Conservation (phyloP, 257 asterid genomes). For the Penstemon davidsonii region DNA sequence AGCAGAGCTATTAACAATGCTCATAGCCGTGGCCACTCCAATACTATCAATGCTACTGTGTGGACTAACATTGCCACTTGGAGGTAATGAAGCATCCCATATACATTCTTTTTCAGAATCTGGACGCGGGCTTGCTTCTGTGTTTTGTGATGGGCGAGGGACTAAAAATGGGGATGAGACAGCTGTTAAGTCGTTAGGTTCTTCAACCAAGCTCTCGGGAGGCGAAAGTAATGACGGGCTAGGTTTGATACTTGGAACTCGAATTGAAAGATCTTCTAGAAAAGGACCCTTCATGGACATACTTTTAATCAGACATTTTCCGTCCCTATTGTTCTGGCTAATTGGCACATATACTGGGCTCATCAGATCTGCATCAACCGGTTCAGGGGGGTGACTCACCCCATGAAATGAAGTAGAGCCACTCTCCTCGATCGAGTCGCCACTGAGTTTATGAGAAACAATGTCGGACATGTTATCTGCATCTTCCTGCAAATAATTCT, state of each 20-base stretch:
- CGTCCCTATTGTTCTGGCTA: slow-evolving; percentile 51
- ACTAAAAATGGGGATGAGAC: slow-evolving; percentile 42
- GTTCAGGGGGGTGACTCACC: slow-evolving; percentile 83
- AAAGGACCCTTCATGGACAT: slow-evolving; percentile 59
- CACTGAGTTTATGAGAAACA: slow-evolving; percentile 37
- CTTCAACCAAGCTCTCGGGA: slow-evolving; percentile 40
- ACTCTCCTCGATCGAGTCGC: slow-evolving; percentile 57
- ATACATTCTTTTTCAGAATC: slow-evolving; percentile 51
- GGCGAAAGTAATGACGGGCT: slow-evolving; percentile 39
- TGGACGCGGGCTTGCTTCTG: slow-evolving; percentile 38
- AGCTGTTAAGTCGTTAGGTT: slow-evolving; percentile 33
- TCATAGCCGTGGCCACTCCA: slow-evolving; percentile 50
- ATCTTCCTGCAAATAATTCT: slow-evolving; percentile 43
- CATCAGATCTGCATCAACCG: slow-evolving; percentile 64
- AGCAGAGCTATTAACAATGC: slow-evolving; percentile 44
- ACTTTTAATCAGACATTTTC: slow-evolving; percentile 51
- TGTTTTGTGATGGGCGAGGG: slow-evolving; percentile 37
- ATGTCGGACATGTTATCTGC: slow-evolving; percentile 51
- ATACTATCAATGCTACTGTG: slow-evolving; percentile 52
- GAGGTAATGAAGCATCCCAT: slow-evolving; percentile 58
- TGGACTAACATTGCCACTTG: slow-evolving; percentile 56
- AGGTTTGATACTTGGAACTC: slow-evolving; percentile 45
- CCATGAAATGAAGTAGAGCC: slow-evolving; percentile 78
- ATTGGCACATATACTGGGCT: slow-evolving; percentile 74
- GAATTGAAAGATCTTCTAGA: slow-evolving; percentile 56